Evolutionary conservation across 306 rosid species (phyloP).

Genomic region (Fragaria nilgerrensis): DNA sequence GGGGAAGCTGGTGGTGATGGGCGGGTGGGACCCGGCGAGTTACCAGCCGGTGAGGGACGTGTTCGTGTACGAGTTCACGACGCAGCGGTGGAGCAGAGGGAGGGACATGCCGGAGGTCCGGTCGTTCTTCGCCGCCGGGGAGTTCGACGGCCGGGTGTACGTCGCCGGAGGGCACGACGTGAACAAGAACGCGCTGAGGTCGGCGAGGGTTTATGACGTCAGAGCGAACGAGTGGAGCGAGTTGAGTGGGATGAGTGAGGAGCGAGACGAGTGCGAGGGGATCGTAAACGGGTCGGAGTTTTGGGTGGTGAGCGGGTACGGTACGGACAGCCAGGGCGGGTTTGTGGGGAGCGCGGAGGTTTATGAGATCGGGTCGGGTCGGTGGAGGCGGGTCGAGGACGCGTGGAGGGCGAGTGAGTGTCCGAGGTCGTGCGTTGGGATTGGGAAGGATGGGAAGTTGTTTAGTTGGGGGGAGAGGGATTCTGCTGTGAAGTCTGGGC

Average conservation of each 20-base stretch:
- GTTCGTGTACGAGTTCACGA: constrained; percentile 49
- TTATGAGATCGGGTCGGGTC: constrained; percentile 33
- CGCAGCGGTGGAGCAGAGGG: constrained; percentile 35
- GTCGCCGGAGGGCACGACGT: constrained; percentile 61
- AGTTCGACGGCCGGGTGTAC: constrained; percentile 23
- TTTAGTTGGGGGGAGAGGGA: constrained; percentile 32
- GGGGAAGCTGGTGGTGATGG: constrained; percentile 56
- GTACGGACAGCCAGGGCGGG: constrained; percentile 45
- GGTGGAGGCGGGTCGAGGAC: constrained; percentile 43
- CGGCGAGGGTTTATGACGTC: constrained; percentile 44
- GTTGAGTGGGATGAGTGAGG: constrained; percentile 39
- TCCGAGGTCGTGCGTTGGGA: constrained; percentile 43
- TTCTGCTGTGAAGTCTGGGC: constrained; percentile 18
- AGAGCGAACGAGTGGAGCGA: constrained; percentile 41
- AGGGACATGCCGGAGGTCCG: constrained; percentile 44
- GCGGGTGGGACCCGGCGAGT: constrained; percentile 56
- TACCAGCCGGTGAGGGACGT: constrained; percentile 47
- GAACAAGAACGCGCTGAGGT: constrained; percentile 44
- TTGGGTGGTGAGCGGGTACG: constrained; percentile 57
- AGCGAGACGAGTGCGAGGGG: constrained; percentile 61
- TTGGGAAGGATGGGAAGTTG: constrained; percentile 36
- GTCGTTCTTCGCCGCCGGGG: constrained; percentile 51
- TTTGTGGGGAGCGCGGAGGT: constrained; percentile 41
- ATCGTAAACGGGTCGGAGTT: constrained; percentile 38
- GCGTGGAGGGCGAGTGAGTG: constrained; percentile 38